Percentiles rank a stretch among this genome's conserved stretches.
phyloP scores from a whole-genome alignment of 208 protist genomes.

The Crithidia sp. region DNA sequence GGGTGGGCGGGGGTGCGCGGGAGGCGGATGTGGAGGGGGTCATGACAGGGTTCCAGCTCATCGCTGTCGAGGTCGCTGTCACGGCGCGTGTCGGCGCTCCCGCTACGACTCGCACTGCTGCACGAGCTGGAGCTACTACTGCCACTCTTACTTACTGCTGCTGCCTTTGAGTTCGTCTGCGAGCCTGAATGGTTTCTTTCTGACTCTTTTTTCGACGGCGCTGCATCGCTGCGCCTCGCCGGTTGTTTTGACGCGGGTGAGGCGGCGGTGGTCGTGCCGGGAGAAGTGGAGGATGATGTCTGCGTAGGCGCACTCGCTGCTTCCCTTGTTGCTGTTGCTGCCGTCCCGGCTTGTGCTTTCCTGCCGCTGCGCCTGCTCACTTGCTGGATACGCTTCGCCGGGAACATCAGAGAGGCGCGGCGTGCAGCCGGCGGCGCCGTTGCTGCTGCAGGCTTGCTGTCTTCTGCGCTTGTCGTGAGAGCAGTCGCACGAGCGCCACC shows the following conservation, averaged over 20 bases:
- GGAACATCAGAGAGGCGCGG: no score
- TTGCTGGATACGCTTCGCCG: no score
- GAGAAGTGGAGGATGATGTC: neutral
- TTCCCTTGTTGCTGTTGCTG: neutral
- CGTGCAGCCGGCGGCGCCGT: neutral
- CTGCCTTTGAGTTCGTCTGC: neutral
- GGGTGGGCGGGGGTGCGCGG: neutral
- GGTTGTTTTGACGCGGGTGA: constrained; percentile 9
- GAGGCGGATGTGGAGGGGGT: constrained; percentile 19
- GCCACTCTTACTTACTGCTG: neutral
- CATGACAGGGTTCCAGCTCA: neutral
- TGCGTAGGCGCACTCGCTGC: neutral
- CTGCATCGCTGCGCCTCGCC: neutral
- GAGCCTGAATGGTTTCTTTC: no score
- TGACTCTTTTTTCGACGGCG: no score
- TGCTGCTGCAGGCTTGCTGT: neutral
- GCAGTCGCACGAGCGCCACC: no score
- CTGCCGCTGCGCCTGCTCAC: neutral
- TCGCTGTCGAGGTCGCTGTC: constrained; percentile 18
- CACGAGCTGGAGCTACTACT: neutral
- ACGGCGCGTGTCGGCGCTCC: neutral
- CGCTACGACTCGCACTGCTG: neutral
- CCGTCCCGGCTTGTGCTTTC: neutral
- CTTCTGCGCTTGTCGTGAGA: no score
- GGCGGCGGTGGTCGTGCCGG: neutral